A percentile compares a stretch with the other conserved stretches of the same genome.
These are phyloP conservation scores for Colletotrichum sp. DNA, from an alignment of 2,329 filamentous ascomycete species.

Conservation along the genomic window DNA sequence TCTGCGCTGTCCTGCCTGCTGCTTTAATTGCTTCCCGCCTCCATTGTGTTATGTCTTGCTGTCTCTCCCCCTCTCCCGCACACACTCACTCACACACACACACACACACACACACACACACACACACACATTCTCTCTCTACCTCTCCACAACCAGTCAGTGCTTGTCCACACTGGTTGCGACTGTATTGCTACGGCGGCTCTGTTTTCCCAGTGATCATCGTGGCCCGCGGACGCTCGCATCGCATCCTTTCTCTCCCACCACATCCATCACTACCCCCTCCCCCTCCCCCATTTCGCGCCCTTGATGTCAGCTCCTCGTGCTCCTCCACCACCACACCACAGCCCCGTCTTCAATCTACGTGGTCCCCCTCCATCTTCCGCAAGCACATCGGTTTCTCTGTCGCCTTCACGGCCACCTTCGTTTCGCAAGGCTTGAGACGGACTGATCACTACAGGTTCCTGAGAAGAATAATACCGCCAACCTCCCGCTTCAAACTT, in stretches of 20 bases:
- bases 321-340: not conserved
- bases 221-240: constrained; percentile 6
- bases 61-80: not conserved
- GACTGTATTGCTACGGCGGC: not conserved
- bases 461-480: not conserved
- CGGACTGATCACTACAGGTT: not conserved
- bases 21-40: not conserved
- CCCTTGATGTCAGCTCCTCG: not conserved
- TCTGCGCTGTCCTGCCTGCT: not conserved
- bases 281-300: not conserved
- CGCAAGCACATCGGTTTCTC: not conserved
- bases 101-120: too few relatives aligned
- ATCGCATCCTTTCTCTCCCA: constrained; percentile 5
- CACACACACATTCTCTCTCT: not conserved
- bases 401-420: not conserved
- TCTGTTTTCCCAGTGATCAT: not conserved
- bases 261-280: not conserved
- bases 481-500: not conserved
- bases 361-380: not conserved
- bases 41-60: not conserved
- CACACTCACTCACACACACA: too few relatives aligned
- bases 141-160: not conserved
- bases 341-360: not conserved
- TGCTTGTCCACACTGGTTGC: not conserved
- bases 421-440: not conserved